phyloP scores from a whole-genome alignment of 768 basidiomycete species.

The Melanogaster broomeanus region DNA sequence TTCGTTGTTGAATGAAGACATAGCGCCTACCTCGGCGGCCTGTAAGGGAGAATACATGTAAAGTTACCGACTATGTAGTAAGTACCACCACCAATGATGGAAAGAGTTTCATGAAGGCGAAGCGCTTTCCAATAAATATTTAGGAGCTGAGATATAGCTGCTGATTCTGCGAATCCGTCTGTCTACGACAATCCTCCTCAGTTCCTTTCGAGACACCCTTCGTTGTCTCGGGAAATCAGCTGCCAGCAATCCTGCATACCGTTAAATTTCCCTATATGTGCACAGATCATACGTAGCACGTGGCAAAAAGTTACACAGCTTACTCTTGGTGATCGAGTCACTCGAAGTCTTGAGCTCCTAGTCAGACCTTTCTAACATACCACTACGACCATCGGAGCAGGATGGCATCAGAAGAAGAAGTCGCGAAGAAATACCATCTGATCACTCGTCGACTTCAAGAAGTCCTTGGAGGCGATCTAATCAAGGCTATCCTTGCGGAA shows the following conservation, averaged over 20 bases:
- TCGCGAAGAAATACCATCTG: constrained; percentile 64
- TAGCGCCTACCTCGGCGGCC: not conserved
- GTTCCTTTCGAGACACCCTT: no score
- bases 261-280: not conserved
- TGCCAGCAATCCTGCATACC: no score
- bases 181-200: no score
- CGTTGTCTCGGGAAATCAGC: no score
- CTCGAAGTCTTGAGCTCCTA: not conserved
- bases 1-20: not conserved
- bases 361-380: not conserved
- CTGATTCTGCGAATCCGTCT: no score
- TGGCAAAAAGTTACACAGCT: constrained; percentile 1
- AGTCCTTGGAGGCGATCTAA: constrained; percentile 80
- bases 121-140: no score
- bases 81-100: no score
- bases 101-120: no score
- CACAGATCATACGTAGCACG: not conserved
- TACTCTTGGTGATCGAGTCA: constrained; percentile 11
- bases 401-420: constrained; percentile 35
- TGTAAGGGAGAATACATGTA: no score
- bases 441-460: constrained; percentile 89
- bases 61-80: no score
- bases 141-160: no score
- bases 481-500: constrained; percentile 79
- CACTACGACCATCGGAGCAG: constrained; percentile 1